Evolutionary conservation across 768 basidiomycete genomes (phyloP), one percentile per base, ranked within the genome.

Genomic region (Naganishia friedmannii): DNA sequence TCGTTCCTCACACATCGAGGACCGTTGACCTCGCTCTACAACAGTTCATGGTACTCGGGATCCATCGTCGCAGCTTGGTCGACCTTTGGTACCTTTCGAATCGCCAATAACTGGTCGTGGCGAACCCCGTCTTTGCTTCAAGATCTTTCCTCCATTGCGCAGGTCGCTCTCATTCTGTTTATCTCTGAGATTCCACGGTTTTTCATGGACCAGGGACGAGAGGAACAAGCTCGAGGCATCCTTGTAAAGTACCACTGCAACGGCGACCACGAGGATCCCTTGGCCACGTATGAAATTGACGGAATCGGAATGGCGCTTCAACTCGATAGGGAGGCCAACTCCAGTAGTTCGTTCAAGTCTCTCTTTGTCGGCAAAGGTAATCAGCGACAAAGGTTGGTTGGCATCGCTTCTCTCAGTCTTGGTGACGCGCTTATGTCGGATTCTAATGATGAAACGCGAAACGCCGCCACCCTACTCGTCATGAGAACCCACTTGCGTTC

Each of bases 191-290:
- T 89, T 0, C 93, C 93, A 55, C 87, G 91, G 85, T 93, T 85
- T 86, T 82, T 93, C 73, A 78, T 93, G 76, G 87, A 84, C 81
- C 90, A 89, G 79, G 91, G 91, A 28, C 85, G 85, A 67, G 86
- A 90, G 15, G 85, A 83, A 0, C 83, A 90, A 77, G 93, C 91
- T 2, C 81, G 89, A 53, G 76, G 83, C n/a, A 85, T 85, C 21
- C 84, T 94, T 26, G 90, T 90, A 0, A 88, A 90, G 78, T 92
- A 92, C 79, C 92, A 94, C 75, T 89, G 90, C 39, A 87, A 90
- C 73, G 87, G 90, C 72, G 85, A 93, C 79, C 13, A 77, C 58
- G 70, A 84, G 28, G 86, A 88, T 73, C 85, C 87, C 10, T 72
- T 80, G 37, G 74, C 78, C 19, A 51, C 68, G 17, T 75, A 73